phyloP scores from a whole-genome alignment of 257 asterid species.

The Orobanche coerulescens region DNA sequence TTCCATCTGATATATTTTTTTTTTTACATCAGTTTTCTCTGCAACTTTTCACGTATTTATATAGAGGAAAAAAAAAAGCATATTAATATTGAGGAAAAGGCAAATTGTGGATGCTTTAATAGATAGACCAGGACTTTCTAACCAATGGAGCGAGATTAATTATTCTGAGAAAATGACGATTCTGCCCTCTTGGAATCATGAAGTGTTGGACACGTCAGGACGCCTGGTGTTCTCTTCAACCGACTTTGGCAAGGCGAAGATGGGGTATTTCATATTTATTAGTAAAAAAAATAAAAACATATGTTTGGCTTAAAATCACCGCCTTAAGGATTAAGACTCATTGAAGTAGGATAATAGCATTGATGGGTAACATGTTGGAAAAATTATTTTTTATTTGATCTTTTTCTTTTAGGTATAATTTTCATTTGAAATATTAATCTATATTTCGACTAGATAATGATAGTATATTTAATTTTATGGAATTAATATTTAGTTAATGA shows the following conservation, averaged over 20 bases:
- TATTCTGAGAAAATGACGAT: neutral
- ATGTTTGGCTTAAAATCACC: neutral
- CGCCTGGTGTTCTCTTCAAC: neutral
- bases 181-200: neutral
- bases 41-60: neutral
- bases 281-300: no score
- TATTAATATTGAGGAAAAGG: neutral
- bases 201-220: no score
- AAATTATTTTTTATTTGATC: no score
- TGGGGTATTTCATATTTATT: no score
- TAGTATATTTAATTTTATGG: no score
- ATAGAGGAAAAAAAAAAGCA: neutral
- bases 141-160: neutral
- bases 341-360: no score
- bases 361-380: no score
- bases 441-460: no score
- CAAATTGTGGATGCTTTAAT: neutral
- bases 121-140: neutral
- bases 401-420: no score
- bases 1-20: constrained; percentile 14
- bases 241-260: neutral
- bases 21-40: neutral
- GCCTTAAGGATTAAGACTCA: neutral
- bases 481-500: no score
- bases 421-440: no score